phyloP scores from a whole-genome alignment of 495 filamentous ascomycete genomes.

The Aeminium ludgeri region DNA sequence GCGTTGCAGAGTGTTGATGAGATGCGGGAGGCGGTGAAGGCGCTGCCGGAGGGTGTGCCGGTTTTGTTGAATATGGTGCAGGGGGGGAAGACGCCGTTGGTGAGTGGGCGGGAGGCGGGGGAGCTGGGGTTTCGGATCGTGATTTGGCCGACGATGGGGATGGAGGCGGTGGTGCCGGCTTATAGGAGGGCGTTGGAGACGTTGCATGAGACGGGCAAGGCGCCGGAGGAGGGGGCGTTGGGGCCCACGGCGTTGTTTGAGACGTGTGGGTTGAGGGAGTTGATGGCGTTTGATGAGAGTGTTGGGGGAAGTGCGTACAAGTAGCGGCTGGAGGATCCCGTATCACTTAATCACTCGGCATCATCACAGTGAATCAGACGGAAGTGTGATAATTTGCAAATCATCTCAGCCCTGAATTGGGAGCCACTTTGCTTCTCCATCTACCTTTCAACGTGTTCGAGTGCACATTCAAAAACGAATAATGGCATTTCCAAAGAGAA shows the following conservation, averaged over 20 bases:
- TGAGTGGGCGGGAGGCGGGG: constrained; percentile 38
- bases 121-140: constrained; percentile 48
- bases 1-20: constrained; percentile 41
- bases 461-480: no score
- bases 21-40: constrained; percentile 33
- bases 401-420: no score
- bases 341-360: no score
- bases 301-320: constrained; percentile 35
- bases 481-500: no score
- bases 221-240: constrained; percentile 17
- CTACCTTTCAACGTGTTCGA: no score
- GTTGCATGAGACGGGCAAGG: constrained; percentile 18
- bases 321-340: no score
- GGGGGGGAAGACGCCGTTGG: constrained; percentile 40
- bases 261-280: constrained; percentile 41
- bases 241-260: constrained; percentile 35
- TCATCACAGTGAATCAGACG: no score
- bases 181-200: constrained; percentile 16
- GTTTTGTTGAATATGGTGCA: constrained; percentile 49
- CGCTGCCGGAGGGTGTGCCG: constrained; percentile 38
- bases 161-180: constrained; percentile 18
- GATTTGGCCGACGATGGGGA: constrained; percentile 26
- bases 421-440: no score
- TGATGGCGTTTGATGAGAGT: constrained; percentile 38
- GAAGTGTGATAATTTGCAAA: no score